Percentiles rank a stretch among this genome's conserved stretches.
These are phyloP conservation scores for Ophiosphaerella herpotricha DNA, from an alignment of 2,329 filamentous ascomycete genomes.

Conservation along the genomic window DNA sequence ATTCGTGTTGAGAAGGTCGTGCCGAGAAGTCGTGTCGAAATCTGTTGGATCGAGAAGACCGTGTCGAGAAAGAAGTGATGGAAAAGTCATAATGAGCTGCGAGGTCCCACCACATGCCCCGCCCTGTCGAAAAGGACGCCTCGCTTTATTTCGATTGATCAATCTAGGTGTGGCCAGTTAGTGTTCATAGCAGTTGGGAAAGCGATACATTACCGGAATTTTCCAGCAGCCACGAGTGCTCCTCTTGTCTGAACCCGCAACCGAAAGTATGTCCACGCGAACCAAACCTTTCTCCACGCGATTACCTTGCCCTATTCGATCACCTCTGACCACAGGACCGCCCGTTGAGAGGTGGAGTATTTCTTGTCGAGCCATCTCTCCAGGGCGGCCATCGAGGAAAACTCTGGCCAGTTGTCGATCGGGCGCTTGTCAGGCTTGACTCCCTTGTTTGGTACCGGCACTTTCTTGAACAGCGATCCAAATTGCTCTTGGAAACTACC, in stretches of 20 bases:
- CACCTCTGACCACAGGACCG: not conserved
- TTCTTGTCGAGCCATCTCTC: not conserved
- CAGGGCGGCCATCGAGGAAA: not conserved
- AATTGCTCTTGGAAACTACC: slow-evolving; percentile 7
- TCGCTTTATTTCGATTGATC: slow-evolving; percentile 6
- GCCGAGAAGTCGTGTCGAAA: no score
- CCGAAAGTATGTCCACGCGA: no score
- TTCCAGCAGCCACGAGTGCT: not conserved
- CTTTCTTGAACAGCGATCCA: not conserved
- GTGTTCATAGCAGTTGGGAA: not conserved
- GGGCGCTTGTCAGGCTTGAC: slow-evolving; percentile 5
- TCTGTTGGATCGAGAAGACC: no score
- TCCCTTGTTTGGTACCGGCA: slow-evolving; percentile 1
- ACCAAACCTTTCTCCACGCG: no score
- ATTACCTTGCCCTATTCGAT: no score
- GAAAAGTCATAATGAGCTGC: slow-evolving; percentile 1
- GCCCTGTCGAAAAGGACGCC: slow-evolving; percentile 21
- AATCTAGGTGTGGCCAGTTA: slow-evolving; percentile 1
- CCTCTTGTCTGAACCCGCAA: not conserved
- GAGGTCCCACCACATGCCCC: slow-evolving; percentile 18
- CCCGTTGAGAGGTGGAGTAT: not conserved
- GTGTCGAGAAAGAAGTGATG: not conserved
- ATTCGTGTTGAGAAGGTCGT: no score
- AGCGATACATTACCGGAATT: not conserved
- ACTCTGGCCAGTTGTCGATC: not conserved